Base-by-base conservation (phyloP, 2,329 filamentous ascomycete species). In the Ramichloridium luteum region DNA sequence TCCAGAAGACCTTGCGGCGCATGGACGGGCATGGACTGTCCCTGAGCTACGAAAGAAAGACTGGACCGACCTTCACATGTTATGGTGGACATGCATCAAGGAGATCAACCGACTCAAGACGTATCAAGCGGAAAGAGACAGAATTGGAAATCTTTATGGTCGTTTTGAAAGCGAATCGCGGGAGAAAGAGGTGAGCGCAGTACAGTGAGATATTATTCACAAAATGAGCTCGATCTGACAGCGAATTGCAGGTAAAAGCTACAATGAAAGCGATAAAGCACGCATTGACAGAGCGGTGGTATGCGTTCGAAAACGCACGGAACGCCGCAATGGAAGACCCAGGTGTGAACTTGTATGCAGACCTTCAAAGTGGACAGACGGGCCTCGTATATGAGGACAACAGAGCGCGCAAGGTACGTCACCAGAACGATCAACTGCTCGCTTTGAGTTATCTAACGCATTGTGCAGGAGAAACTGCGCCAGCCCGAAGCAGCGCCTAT, bases 51-150 rank as follows among this genome's bases (percentile, higher is more conserved):
- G 86, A 41, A 68, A 72, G 41, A 94, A 94, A 62, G 84, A 79
- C 41, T 98, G 85, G 82, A 83, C 93, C 39, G 86, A 96, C 56
- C 62, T 98, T 48, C 86, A 96, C 58, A 66, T 68, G 39, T 67
- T 98, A 51, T 98, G 88, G 85, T 98, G 86, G 84, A 72, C 85
- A 34, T 96, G 90, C 55, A 71, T 80, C 38, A 85, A 82, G 62
- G 90, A 98, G 63, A 69, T 81, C 49, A 98, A 98, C 60, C 73
- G 82, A 45, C 73, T 96, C 46, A 68, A 74, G n/a, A 96, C 92
- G 16, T 76, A 79, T 45, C 67, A 67, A 32, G 58, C 67, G 35
- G 84, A 93, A 63, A 69, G 82, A 47, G 52, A 63, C 16, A 70
- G 79, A 45, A 53, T 80, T 34, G 66, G 77, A 43, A 35, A 39